A percentile compares a stretch with the other conserved stretches of the same genome.
These are phyloP conservation scores for Amniculicola lignicola DNA, from an alignment of 495 filamentous ascomycete species.

Conservation along the genomic window DNA sequence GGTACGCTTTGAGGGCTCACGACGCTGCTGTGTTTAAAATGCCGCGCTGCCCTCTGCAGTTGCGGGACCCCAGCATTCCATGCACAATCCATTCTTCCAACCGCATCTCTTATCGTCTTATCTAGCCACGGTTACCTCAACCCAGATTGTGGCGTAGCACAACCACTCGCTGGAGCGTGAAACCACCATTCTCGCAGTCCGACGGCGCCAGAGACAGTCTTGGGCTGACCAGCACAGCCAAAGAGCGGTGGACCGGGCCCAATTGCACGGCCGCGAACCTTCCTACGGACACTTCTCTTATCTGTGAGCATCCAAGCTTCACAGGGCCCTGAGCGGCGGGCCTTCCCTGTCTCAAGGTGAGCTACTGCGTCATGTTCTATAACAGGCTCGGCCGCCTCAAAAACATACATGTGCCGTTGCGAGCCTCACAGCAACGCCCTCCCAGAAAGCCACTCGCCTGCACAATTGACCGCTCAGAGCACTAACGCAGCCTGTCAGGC, in stretches of 20 bases:
- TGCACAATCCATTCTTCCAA: not conserved
- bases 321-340: not conserved
- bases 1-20: conserved; percentile 1
- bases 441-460: too few relatives aligned
- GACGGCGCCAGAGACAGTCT: conserved; percentile 1
- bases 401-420: conserved; percentile 1
- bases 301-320: conserved; percentile 17
- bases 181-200: not conserved
- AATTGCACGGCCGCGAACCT: too few relatives aligned
- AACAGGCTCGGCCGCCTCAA: conserved; percentile 8
- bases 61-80: not conserved
- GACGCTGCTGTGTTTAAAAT: conserved; percentile 10
- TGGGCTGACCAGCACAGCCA: not conserved
- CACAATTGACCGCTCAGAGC: too few relatives aligned
- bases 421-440: not conserved
- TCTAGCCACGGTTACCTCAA: conserved; percentile 23
- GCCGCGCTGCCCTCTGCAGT: not conserved
- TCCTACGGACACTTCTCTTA: conserved; percentile 10
- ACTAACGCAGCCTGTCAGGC: too few relatives aligned
- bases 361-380: conserved; percentile 21
- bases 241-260: conserved; percentile 24
- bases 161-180: conserved; percentile 1
- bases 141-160: conserved; percentile 22
- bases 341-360: conserved; percentile 19
- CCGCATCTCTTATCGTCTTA: conserved; percentile 24